Base-by-base conservation (phyloP, 257 asterid species). In the Fraxinus anomala region DNA sequence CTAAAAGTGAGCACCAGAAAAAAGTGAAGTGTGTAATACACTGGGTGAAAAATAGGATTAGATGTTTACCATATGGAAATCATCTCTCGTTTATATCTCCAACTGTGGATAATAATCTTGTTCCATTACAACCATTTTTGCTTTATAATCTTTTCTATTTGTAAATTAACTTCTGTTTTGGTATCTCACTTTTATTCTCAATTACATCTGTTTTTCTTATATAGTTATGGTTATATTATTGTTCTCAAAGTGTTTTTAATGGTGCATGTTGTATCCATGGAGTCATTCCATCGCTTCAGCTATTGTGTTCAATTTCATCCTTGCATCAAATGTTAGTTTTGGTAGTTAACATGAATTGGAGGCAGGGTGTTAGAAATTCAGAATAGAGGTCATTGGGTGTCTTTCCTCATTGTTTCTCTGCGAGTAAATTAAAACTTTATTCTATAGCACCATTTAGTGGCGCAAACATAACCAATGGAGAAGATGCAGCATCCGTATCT, bases 1-100 rank as follows among this genome's bases (percentile, higher is more conserved):
- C 54, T 37, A 36, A 7, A 44, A 39, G 51, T 72, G 70, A 23
- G 63, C 56, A 40, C 72, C 11, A 12, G 73, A 14, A 59, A 19
- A 74, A 61, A 56, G 21, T 59, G 17, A 51, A 31, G 51, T 4
- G 49, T 80, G 74, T 65, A 73, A 23, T 77, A 67, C 56, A 42
- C 63, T 59, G 79, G 56, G 26, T 68, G 54, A 30, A 56, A 77
- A 40, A 30, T 51, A 37, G 12, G 42, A 37, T 37, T 1, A 44
- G 69, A 73, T 19, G n/a, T 49, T 34, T 44, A 59, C 36, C 30
- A n/a, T 28, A 40, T 21, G 26, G 65, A 54, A 54, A 19, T 63
- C 31, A 24, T 63, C 23, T 19, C 34, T 28, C 13, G 66, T 67
- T 49, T 40, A 68, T 66, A 51, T 73, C 72, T 70, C 51, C 37